Evolutionary conservation across 371 early-diverging fungal species (phyloP).

Genomic region (Actinomucor elegans): DNA sequence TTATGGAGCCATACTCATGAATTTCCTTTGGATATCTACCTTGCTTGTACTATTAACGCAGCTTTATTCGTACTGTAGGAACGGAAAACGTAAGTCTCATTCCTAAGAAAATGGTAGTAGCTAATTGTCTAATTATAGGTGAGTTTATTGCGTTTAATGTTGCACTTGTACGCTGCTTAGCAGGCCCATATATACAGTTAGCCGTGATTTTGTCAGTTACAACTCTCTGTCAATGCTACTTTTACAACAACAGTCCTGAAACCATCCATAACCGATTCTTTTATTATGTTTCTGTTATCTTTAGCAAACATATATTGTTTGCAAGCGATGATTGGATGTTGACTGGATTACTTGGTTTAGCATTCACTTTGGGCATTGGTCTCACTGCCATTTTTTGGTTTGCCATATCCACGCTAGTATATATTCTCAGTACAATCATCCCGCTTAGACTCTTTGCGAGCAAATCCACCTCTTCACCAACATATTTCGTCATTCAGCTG

Average conservation of each 20-base stretch:
- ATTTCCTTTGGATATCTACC: slow-evolving; percentile 46
- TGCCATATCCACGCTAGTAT: neutral
- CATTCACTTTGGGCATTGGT: slow-evolving; percentile 16
- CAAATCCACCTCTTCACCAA: neutral
- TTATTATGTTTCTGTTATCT: neutral
- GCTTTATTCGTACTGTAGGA: neutral
- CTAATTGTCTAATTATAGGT: too few relatives aligned
- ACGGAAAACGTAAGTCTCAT: neutral
- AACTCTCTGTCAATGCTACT: too few relatives aligned
- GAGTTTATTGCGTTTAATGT: slow-evolving; percentile 11
- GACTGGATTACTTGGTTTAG: slow-evolving; percentile 22
- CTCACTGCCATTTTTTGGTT: slow-evolving; percentile 13
- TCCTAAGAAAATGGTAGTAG: too few relatives aligned
- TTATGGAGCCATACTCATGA: slow-evolving; percentile 53
- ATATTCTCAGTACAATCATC: neutral
- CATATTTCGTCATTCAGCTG: neutral
- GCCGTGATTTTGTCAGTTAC: slow-evolving; percentile 4
- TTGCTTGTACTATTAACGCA: slow-evolving; percentile 44
- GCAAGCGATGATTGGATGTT: slow-evolving; percentile 34
- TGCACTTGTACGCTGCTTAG: slow-evolving; percentile 7
- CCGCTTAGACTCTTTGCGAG: neutral
- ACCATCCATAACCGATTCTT: neutral
- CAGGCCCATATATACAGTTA: slow-evolving; percentile 11
- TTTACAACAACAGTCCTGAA: too few relatives aligned
- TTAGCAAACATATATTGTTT: slow-evolving; percentile 12